phyloP scores from a whole-genome alignment of 2,329 filamentous ascomycete genomes.

The Metarhizium guizhouense region DNA sequence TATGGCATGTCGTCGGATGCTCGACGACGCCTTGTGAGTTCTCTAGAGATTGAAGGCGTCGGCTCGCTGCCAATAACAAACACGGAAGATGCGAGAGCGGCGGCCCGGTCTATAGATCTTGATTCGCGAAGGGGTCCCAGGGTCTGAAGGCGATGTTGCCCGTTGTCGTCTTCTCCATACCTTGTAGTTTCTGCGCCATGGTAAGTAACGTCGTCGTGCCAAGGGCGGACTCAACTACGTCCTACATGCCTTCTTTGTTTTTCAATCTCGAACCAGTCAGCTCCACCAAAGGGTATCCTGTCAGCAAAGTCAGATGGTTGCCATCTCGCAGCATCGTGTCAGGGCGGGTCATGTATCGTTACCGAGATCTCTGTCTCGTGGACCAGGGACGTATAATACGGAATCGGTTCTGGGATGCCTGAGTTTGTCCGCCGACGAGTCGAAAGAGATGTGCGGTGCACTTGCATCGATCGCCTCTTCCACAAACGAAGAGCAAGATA shows the following conservation, averaged over 20 bases:
- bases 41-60: not conserved
- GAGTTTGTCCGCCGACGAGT: no score
- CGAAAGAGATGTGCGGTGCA: no score
- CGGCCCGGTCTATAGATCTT: constrained; percentile 26
- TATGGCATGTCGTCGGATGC: constrained; percentile 22
- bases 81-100: constrained; percentile 25
- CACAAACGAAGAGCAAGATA: no score
- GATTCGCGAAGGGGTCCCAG: constrained; percentile 15
- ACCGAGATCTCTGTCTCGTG: constrained; percentile 23
- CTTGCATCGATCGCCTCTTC: no score
- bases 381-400: constrained; percentile 21
- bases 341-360: constrained; percentile 8
- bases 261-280: not conserved
- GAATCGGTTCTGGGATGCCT: constrained; percentile 15
- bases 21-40: constrained; percentile 1
- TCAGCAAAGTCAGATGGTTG: not conserved
- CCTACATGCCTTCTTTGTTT: not conserved
- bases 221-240: not conserved
- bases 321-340: not conserved
- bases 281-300: not conserved
- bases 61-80: constrained; percentile 26
- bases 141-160: no score
- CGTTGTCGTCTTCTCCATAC: not conserved
- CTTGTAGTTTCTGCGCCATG: not conserved
- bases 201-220: not conserved